Evolutionary conservation across 2,329 filamentous ascomycete genomes (phyloP), one percentile per base, ranked within the genome.

Genomic region (Trichoderma afroharzianum): DNA sequence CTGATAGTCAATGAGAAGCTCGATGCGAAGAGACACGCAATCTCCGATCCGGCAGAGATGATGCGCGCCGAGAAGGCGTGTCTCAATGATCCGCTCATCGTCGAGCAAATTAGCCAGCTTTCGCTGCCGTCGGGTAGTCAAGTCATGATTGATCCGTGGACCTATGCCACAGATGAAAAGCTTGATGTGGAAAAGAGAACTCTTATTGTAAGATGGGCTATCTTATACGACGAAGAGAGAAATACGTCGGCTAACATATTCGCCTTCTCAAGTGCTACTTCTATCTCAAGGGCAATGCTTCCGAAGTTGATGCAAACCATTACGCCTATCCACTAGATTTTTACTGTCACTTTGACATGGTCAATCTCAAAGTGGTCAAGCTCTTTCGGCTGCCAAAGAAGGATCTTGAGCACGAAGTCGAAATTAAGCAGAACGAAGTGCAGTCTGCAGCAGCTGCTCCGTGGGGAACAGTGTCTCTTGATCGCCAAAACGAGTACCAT

Each of bases 391-490:
- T 43, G 6, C 36, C 36, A 4, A 43, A 43, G 36, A 43, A 43
- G 36, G 36, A 43, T 43, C 18, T 43, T 18, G 36, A 43, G 6
- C 36, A 43, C 15, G 36, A 43, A 43, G 36, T 43, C 1, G 36
- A 43, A 43, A 43, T 43, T 18, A 43, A 43, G 36, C 36, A 8
- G 36, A 18, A 43, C 36, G 36, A 43, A 43, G 36, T 2, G 15
- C 36, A 43, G 15, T 43, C 36, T 43, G 15, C 63, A 53, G 47
- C 70, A 7, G 28, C 24, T 81, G 81, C 0, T 77, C 79, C 1
- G 74, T 75, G 4, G 72, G 81, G 9, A 81, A 83, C 28, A 72
- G 75, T 1, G 78, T 81, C 72, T 30, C 21, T 57, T 43, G 50
- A 68, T 39, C 47, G 64, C 47, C 11, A 47, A 66, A 66, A 32